Conservation (phyloP, 495 filamentous ascomycete genomes). For the Lasiosphaeria miniovina region DNA sequence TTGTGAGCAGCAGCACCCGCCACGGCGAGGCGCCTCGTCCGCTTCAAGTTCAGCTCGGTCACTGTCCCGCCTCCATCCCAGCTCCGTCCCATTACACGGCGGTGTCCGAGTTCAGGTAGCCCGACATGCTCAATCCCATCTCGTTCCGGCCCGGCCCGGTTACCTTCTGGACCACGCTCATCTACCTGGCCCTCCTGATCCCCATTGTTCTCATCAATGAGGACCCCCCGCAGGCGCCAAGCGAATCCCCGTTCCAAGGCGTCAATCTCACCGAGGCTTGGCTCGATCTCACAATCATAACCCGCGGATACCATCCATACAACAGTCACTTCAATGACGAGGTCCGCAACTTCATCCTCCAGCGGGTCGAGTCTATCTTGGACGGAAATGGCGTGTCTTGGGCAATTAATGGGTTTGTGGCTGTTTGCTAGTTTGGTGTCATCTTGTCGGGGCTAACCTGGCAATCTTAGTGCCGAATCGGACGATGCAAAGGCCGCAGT, state of each 20-base stretch:
- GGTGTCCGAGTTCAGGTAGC: background rate
- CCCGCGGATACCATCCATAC: conserved; percentile 78
- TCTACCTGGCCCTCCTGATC: conserved; percentile 68
- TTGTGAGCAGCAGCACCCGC: conserved; percentile 6
- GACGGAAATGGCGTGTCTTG: conserved; percentile 49
- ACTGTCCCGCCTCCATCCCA: background rate
- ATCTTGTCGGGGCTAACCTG: background rate
- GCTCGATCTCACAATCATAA: conserved; percentile 74
- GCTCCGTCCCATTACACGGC: background rate
- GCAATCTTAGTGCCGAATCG: conserved; percentile 7
- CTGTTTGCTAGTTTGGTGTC: background rate
- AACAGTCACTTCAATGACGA: conserved; percentile 82
- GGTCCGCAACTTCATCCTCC: conserved; percentile 72
- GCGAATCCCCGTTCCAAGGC: conserved; percentile 30
- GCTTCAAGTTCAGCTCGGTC: background rate
- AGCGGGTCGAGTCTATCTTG: conserved; percentile 66
- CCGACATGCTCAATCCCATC: conserved; percentile 43
- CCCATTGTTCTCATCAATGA: conserved; percentile 72
- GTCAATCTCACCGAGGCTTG: conserved; percentile 82
- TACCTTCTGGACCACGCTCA: conserved; percentile 64
- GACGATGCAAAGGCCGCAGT: conserved; percentile 33
- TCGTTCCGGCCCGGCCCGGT: conserved; percentile 61
- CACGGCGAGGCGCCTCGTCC: background rate
- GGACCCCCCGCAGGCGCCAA: conserved; percentile 67
- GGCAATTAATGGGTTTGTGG: conserved; percentile 26